A percentile compares a stretch with the other conserved stretches of the same genome.
phyloP scores from a whole-genome alignment of 116 monocot genomes.

The Cymodocea nodosa region DNA sequence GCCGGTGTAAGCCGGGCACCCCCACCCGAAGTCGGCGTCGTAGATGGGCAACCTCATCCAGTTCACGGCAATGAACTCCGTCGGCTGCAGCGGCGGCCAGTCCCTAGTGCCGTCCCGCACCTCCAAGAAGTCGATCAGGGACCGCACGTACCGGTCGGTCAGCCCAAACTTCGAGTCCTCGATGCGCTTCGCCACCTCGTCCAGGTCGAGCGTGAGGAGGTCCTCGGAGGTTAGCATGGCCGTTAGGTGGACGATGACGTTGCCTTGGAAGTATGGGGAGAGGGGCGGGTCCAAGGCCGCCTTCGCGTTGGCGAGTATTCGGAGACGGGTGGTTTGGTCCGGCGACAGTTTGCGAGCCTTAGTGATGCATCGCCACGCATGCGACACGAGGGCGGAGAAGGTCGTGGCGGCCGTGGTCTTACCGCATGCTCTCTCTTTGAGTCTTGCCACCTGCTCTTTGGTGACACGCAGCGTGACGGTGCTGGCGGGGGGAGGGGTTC shows the following conservation, averaged over 20 bases:
- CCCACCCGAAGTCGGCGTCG: conserved; percentile 62
- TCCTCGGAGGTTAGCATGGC: conserved; percentile 3
- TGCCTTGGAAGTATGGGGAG: conserved; percentile 18
- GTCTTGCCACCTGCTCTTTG: conserved; percentile 13
- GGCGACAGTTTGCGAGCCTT: conserved; percentile 21
- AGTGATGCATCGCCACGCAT: conserved; percentile 35
- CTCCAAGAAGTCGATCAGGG: conserved; percentile 30
- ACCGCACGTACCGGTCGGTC: conserved; percentile 19
- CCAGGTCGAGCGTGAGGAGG: conserved; percentile 6
- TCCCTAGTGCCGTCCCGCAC: background rate
- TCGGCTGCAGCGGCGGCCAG: conserved; percentile 4
- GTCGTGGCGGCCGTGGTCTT: background rate
- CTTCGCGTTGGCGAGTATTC: conserved; percentile 15
- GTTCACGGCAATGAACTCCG: conserved; percentile 17
- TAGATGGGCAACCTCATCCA: conserved; percentile 43
- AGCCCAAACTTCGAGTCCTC: conserved; percentile 2
- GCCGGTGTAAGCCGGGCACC: conserved; percentile 30
- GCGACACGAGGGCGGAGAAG: conserved; percentile 18
- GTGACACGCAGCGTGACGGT: conserved; percentile 13
- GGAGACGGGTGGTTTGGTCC: conserved; percentile 10
- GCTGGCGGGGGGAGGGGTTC: background rate
- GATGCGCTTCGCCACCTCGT: conserved; percentile 8
- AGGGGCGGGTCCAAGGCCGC: conserved; percentile 23
- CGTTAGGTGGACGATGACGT: conserved; percentile 13
- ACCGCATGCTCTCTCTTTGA: conserved; percentile 9